Evolutionary conservation across 2,329 filamentous ascomycete genomes (phyloP).

Genomic region (Aspergillus persii): DNA sequence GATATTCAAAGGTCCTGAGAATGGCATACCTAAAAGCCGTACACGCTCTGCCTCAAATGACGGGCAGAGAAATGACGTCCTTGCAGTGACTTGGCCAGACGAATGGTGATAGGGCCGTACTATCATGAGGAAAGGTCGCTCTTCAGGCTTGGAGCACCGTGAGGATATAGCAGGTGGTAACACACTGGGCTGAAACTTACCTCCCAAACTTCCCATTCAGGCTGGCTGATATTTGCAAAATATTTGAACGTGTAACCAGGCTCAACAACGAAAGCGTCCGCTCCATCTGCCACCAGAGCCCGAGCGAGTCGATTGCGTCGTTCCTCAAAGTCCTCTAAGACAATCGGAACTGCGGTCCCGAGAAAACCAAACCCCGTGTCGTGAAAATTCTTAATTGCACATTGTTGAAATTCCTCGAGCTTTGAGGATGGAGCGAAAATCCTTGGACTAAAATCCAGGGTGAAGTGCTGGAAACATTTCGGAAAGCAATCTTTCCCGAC

Average conservation of each 20-base stretch:
- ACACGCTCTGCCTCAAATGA: constrained; percentile 62
- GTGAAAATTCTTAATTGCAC: constrained; percentile 54
- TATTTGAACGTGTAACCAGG: constrained; percentile 66
- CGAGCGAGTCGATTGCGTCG: constrained; percentile 57
- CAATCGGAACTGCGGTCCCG: constrained; percentile 46
- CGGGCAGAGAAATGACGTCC: constrained; percentile 59
- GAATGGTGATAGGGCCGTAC: constrained; percentile 48
- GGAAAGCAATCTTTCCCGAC: not conserved
- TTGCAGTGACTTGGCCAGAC: constrained; percentile 48
- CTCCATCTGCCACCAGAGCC: constrained; percentile 51
- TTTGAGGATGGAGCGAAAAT: not conserved
- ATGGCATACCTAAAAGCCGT: constrained; percentile 58
- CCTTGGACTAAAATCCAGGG: not conserved
- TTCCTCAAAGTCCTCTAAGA: constrained; percentile 52
- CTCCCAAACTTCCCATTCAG: constrained; percentile 62
- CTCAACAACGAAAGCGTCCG: constrained; percentile 62
- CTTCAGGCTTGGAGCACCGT: constrained; percentile 51
- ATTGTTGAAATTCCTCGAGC: constrained; percentile 40
- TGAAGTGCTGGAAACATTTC: not conserved
- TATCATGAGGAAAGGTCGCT: constrained; percentile 63
- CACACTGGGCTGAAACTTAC: constrained; percentile 9
- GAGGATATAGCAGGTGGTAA: not conserved
- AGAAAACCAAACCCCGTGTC: constrained; percentile 19
- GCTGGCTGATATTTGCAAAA: constrained; percentile 61
- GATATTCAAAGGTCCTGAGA: constrained; percentile 51